phyloP scores from a whole-genome alignment of 305 asterid genomes.

The Fraxinus sp. region DNA sequence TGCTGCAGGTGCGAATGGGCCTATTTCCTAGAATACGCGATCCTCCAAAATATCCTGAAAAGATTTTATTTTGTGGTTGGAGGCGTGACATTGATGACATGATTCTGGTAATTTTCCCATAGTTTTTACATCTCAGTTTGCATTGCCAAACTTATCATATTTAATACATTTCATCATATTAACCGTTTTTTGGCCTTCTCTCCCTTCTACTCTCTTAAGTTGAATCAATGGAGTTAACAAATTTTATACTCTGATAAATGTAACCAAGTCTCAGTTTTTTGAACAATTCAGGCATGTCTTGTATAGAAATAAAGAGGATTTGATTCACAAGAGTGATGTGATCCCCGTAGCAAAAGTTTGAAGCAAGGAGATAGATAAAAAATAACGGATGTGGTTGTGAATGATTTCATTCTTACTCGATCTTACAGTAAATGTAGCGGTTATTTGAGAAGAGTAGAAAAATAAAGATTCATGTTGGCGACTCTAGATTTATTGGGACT shows the following conservation, averaged over 20 bases:
- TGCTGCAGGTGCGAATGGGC: slow-evolving; percentile 64
- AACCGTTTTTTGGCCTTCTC: neutral
- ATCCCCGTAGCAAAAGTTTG: neutral
- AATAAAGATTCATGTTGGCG: neutral
- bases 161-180: slow-evolving; percentile 5
- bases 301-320: neutral
- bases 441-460: neutral
- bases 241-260: neutral
- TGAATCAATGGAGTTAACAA: neutral
- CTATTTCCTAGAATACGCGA: slow-evolving; percentile 62
- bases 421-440: neutral
- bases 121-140: neutral
- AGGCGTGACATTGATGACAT: slow-evolving; percentile 97
- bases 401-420: neutral
- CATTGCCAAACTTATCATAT: slow-evolving; percentile 17
- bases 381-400: neutral
- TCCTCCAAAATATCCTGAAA: slow-evolving; percentile 94
- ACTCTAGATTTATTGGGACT: neutral
- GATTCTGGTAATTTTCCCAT: slow-evolving; percentile 65
- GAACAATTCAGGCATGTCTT: neutral
- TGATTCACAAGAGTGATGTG: neutral
- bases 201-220: slow-evolving; percentile 8
- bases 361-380: neutral
- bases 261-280: neutral
- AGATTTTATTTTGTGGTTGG: slow-evolving; percentile 95